phyloP scores from a whole-genome alignment of 2,329 filamentous ascomycete genomes.

The Ascochyta lentis region DNA sequence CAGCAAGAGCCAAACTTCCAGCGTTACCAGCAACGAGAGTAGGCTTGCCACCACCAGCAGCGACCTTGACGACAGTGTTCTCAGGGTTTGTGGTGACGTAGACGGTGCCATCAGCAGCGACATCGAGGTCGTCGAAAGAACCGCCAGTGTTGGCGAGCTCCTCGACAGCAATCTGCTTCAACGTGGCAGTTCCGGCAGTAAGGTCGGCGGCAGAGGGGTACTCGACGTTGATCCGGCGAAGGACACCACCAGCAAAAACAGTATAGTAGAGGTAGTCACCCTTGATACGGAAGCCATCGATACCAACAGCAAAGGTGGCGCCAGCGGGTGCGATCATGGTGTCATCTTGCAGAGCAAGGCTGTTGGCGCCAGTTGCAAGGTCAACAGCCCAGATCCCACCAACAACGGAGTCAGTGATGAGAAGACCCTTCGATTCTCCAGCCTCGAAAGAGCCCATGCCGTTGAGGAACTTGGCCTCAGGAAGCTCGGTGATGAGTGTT shows the following conservation, averaged over 20 bases:
- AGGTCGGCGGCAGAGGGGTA: slow-evolving; percentile 9
- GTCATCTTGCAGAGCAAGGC: slow-evolving; percentile 16
- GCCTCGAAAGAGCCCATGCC: slow-evolving; percentile 11
- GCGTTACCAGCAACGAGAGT: slow-evolving; percentile 13
- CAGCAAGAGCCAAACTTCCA: slow-evolving; percentile 11
- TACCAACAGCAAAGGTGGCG: slow-evolving; percentile 15
- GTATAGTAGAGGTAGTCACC: slow-evolving; percentile 14
- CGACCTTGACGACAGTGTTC: slow-evolving; percentile 20
- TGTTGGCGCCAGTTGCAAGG: slow-evolving; percentile 9
- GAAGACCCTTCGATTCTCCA: slow-evolving; percentile 13
- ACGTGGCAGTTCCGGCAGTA: slow-evolving; percentile 11
- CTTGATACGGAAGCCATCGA: slow-evolving; percentile 18
- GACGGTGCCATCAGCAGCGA: slow-evolving; percentile 12
- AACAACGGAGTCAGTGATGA: slow-evolving; percentile 16
- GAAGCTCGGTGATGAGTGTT: slow-evolving; percentile 13
- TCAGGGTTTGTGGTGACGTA: slow-evolving; percentile 17
- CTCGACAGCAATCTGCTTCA: slow-evolving; percentile 14
- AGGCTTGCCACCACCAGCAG: slow-evolving; percentile 13
- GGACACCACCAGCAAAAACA: slow-evolving; percentile 14
- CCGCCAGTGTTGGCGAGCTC: slow-evolving; percentile 19
- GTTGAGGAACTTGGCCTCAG: slow-evolving; percentile 16
- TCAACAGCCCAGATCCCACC: slow-evolving; percentile 17
- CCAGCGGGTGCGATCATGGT: slow-evolving; percentile 13
- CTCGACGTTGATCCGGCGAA: slow-evolving; percentile 14
- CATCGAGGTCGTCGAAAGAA: slow-evolving; percentile 16